Conservation (phyloP, 2,329 filamentous ascomycete species). For the Coniochaeta pulveracea region DNA sequence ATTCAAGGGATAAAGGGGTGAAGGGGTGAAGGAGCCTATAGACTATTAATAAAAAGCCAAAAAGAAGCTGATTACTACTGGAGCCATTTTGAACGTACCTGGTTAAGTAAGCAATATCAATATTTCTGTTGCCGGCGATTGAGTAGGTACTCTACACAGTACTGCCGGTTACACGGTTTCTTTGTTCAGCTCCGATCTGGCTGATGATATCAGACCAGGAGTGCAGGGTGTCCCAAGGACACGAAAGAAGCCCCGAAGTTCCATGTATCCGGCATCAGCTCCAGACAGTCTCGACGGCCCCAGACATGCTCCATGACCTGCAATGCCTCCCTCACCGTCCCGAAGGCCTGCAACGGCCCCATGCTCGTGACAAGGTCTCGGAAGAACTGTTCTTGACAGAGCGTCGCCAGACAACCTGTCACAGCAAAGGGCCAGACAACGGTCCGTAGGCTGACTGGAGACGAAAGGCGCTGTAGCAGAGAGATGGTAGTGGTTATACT, state of each 20-base stretch:
- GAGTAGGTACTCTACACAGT: too few relatives aligned
- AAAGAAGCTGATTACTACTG: too few relatives aligned
- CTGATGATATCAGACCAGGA: slow-evolving; percentile 13
- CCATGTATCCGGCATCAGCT: slow-evolving; percentile 23
- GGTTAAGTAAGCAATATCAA: too few relatives aligned
- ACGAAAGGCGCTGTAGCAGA: slow-evolving; percentile 19
- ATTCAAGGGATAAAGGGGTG: too few relatives aligned
- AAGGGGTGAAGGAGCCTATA: too few relatives aligned
- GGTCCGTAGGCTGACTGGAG: slow-evolving; percentile 17
- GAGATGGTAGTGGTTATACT: slow-evolving; percentile 18
- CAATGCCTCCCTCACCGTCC: slow-evolving; percentile 30
- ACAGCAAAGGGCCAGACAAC: slow-evolving; percentile 24
- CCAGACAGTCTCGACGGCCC: slow-evolving; percentile 24
- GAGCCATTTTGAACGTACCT: too few relatives aligned
- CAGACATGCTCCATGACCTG: slow-evolving; percentile 35
- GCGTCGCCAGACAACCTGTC: slow-evolving; percentile 23
- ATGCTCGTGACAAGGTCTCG: slow-evolving; percentile 27
- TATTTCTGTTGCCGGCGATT: too few relatives aligned
- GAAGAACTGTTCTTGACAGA: slow-evolving; percentile 28
- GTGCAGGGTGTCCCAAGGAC: slow-evolving; percentile 10
- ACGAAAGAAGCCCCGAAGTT: slow-evolving; percentile 29
- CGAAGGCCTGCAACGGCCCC: slow-evolving; percentile 31
- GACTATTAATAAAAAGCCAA: too few relatives aligned
- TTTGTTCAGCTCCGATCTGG: too few relatives aligned
- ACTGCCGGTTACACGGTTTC: too few relatives aligned